Conservation (phyloP, 2,329 filamentous ascomycete species). For the Colletotrichum australisinense region DNA sequence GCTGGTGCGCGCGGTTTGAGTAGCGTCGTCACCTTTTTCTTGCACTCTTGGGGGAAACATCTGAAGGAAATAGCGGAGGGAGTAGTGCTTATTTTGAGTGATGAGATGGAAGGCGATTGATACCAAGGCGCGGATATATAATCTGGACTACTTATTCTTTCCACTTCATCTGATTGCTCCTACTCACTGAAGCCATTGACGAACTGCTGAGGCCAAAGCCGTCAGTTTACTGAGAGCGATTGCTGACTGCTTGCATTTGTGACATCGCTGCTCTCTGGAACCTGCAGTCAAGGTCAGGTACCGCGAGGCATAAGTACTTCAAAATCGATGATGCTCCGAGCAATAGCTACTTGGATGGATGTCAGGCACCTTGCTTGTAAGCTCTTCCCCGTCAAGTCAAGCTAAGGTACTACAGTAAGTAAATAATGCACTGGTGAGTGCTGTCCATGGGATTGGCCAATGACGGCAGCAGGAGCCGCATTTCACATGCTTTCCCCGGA, state of each 20-base stretch:
- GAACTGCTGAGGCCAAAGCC: not conserved
- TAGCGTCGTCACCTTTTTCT: not conserved
- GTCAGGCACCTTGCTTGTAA: not conserved
- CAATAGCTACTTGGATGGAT: not conserved
- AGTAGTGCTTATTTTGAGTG: not conserved
- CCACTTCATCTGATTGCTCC: not conserved
- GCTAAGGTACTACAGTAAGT: not conserved
- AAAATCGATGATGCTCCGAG: slow-evolving; percentile 1
- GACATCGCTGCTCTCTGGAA: not conserved
- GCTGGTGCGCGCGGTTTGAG: not conserved
- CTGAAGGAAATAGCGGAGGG: not conserved
- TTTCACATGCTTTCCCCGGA: slow-evolving; percentile 36
- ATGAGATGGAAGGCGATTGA: not conserved
- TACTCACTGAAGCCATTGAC: not conserved
- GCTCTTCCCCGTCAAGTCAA: slow-evolving; percentile 6
- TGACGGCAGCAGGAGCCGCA: not conserved
- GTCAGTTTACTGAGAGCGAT: not conserved
- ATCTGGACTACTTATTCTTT: not conserved
- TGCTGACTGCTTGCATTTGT: not conserved
- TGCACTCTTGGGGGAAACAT: no score
- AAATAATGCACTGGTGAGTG: not conserved
- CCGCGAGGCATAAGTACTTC: not conserved
- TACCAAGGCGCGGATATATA: not conserved
- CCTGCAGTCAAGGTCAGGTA: not conserved
- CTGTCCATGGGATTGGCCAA: slow-evolving; percentile 17